These are phyloP conservation scores for Collariella sp. DNA, from an alignment of 495 filamentous ascomycete genomes.

Conservation along the genomic window DNA sequence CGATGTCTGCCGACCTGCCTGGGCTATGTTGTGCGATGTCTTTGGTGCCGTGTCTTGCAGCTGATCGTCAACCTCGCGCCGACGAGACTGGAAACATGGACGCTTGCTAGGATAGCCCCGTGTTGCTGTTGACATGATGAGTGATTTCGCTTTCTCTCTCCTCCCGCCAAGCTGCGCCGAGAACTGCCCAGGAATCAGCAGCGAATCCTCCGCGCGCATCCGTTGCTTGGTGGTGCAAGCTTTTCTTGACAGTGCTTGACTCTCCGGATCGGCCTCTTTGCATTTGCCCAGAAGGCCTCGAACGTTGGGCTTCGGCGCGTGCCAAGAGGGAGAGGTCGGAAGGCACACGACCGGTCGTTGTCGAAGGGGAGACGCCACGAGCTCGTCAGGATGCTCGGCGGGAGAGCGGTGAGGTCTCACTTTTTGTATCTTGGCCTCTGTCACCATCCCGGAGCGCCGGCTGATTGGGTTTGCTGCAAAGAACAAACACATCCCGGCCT, in stretches of 20 bases:
- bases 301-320: not conserved
- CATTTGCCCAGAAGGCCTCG: not conserved
- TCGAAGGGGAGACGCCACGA: not conserved
- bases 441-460: not conserved
- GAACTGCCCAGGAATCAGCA: not conserved
- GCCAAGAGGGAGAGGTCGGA: not conserved
- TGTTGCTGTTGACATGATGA: not conserved
- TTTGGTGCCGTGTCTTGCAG: not conserved
- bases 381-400: not conserved
- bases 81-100: not conserved
- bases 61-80: not conserved
- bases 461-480: not conserved
- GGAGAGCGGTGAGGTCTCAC: not conserved
- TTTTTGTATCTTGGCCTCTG: not conserved
- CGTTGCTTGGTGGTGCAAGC: not conserved
- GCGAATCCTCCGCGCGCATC: not conserved
- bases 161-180: not conserved
- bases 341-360: not conserved
- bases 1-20: not conserved
- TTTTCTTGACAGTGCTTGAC: slow-evolving; percentile 1
- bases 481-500: not conserved
- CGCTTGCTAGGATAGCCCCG: not conserved
- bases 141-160: not conserved
- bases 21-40: not conserved
- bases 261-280: not conserved